Base-by-base conservation (phyloP, 306 rosid species). In the Notholithocarpus densiflorus region DNA sequence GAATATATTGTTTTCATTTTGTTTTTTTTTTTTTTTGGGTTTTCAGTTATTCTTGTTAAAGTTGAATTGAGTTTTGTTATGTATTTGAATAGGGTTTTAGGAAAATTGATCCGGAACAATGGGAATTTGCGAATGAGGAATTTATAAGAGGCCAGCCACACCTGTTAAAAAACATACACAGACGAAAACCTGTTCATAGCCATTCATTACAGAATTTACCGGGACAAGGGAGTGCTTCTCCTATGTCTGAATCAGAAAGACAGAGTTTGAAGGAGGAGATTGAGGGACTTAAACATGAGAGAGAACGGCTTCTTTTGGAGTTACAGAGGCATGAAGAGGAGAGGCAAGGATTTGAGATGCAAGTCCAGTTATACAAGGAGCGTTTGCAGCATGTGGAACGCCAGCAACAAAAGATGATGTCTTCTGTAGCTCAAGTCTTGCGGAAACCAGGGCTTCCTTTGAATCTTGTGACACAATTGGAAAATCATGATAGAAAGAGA, bases 41-140 rank as follows among this genome's bases (percentile, higher is more conserved):
- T 85, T 37, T 69, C 45, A 43, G 52, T 37, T 59, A 21, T 11
- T 17, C 5, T 57, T 45, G 20, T 27, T 21, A 37, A 14, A 56
- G 43, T 48, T 80, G 53, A 72, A 65, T 29, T 64, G 18, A 62
- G 66, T 43, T 24, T 32, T 81, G 32, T 56, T 79, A 57, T 78
- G 23, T 72, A 61, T 81, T 62, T 62, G 72, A 68, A 79, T 73
- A 95, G 98, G 98, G 98, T 24, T 95, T 95, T 75, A 88, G 90
- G 32, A 95, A 95, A 83, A 57, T 82, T 79, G 97, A 89, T 83
- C 96, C 94, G 4, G 93, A 90, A 57, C 94, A 87, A 79, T 95
- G 98, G 98, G 98, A 91, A 76, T 95, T 90, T 70, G 87, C 94
- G 1, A 95, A 95, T 74, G 94, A 91, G 12, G 91, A 89, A 83